phyloP scores from a whole-genome alignment of 768 basidiomycete species.

The Thelephora aurantiotincta region DNA sequence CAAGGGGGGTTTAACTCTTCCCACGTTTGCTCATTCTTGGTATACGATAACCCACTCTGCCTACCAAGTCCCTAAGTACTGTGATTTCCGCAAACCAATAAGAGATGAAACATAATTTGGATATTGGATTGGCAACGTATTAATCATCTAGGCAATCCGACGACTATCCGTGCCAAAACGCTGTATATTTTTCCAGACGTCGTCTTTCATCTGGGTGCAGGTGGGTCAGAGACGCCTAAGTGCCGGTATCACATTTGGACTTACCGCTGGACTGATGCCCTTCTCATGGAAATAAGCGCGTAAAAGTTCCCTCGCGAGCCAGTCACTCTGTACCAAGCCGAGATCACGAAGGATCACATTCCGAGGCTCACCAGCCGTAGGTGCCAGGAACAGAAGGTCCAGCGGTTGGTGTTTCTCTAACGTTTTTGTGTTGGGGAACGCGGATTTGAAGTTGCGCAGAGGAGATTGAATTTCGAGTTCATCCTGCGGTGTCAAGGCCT shows the following conservation, averaged over 20 bases:
- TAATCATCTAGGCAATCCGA: no score
- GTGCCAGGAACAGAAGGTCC: slow-evolving; percentile 54
- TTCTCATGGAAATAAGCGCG: slow-evolving; percentile 62
- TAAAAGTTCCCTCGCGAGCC: slow-evolving; percentile 63
- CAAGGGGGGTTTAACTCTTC: no score
- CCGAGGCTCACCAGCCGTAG: slow-evolving; percentile 33
- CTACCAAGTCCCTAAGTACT: no score
- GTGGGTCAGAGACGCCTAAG: no score
- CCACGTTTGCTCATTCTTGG: no score
- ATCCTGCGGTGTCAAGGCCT: slow-evolving; percentile 41
- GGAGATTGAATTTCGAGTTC: slow-evolving; percentile 45
- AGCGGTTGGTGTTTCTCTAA: slow-evolving; percentile 53
- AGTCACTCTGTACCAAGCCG: slow-evolving; percentile 56
- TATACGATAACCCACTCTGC: background rate
- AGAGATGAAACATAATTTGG: no score
- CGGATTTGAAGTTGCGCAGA: slow-evolving; percentile 55
- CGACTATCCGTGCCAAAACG: no score
- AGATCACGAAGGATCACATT: slow-evolving; percentile 56
- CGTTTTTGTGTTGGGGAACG: slow-evolving; percentile 53
- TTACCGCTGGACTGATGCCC: slow-evolving; percentile 58
- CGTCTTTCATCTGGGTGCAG: no score
- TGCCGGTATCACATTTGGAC: slow-evolving; percentile 12
- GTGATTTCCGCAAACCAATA: no score
- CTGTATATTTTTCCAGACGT: no score
- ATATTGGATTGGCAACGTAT: no score